Evolutionary conservation across 208 protist species (phyloP).

Genomic region (Wallacemonas sp.): DNA sequence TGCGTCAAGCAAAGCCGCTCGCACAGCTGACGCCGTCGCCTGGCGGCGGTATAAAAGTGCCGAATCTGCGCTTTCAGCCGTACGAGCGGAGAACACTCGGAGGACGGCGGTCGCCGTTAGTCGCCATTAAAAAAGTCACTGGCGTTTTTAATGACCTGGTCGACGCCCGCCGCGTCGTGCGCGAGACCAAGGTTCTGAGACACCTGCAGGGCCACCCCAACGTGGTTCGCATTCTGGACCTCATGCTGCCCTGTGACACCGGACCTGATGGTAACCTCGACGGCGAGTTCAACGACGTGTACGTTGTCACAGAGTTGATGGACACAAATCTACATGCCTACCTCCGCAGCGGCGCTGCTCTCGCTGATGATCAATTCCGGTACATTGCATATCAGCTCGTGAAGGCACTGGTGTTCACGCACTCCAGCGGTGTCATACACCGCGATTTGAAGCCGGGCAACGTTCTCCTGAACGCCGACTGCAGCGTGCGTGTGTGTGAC

Average conservation of each 20-base stretch:
- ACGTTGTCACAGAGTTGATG: constrained; percentile 65
- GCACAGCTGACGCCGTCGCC: background rate
- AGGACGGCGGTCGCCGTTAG: constrained; percentile 39
- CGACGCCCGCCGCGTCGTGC: constrained; percentile 93
- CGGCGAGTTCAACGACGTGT: constrained; percentile 89
- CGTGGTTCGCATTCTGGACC: constrained; percentile 89
- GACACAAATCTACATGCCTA: constrained; percentile 97
- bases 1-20: constrained; percentile 2
- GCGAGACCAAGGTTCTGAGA: constrained; percentile 91
- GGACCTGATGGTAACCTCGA: constrained; percentile 8
- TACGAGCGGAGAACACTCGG: constrained; percentile 19
- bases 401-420: constrained; percentile 72
- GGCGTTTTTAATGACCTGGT: constrained; percentile 92
- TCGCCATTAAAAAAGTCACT: constrained; percentile 97
- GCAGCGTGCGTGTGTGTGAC: constrained; percentile 69
- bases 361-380: constrained; percentile 94
- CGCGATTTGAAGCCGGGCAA: constrained; percentile 84
- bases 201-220: constrained; percentile 92
- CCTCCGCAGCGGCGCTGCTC: constrained; percentile 75
- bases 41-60: background rate
- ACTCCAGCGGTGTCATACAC: constrained; percentile 71
- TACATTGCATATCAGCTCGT: constrained; percentile 95
- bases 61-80: constrained; percentile 15
- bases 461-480: constrained; percentile 64
- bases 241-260: constrained; percentile 76